A percentile compares a stretch with the other conserved stretches of the same genome.
phyloP scores from a whole-genome alignment of 2,329 filamentous ascomycete genomes.

The Cercospora sp. region DNA sequence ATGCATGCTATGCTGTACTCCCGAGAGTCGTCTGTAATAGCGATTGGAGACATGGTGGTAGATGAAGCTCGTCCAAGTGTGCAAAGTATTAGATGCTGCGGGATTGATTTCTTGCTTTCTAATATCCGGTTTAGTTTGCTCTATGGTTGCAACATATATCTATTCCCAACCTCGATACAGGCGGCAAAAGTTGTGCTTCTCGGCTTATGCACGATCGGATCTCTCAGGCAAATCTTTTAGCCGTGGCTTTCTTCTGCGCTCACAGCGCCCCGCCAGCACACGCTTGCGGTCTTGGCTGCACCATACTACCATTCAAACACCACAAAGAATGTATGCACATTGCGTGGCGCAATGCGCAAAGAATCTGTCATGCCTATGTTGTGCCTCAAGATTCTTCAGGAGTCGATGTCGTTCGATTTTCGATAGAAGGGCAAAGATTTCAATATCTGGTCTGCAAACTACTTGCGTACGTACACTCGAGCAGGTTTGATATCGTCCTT shows the following conservation, averaged over 20 bases:
- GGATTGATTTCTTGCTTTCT: not conserved
- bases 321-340: not conserved
- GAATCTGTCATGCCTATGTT: not conserved
- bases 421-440: not conserved
- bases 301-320: not conserved
- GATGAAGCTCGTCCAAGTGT: not conserved
- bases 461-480: not conserved
- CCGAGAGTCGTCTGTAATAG: conserved; percentile 36
- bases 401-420: not conserved
- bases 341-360: not conserved
- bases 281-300: not conserved
- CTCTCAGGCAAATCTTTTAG: not conserved
- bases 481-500: not conserved
- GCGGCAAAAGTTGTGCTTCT: not conserved
- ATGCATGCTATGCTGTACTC: conserved; percentile 61
- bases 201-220: not conserved
- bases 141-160: not conserved
- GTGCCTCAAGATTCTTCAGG: not conserved
- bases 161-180: not conserved
- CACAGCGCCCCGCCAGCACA: not conserved
- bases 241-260: not conserved
- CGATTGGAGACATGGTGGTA: conserved; percentile 31
- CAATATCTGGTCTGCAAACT: not conserved
- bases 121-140: not conserved
- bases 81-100: not conserved